Base-by-base conservation (phyloP, 306 rosid species). In the Begonia masoniana region DNA sequence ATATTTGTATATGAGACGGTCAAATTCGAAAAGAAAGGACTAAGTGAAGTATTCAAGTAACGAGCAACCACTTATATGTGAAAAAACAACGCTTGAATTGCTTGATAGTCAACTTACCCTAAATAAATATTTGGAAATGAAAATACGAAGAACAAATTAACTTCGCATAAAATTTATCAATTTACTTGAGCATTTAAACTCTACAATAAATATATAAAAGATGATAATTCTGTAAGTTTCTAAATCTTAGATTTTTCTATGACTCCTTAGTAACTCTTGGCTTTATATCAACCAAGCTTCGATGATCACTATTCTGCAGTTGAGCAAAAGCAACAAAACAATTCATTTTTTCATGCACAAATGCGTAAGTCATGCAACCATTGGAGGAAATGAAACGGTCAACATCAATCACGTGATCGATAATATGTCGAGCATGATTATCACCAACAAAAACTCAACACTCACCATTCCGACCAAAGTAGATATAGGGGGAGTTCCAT, bases 221-320 rank as follows among this genome's bases (percentile, higher is more conserved):
- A n/a, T n/a, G n/a, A n/a, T n/a, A 92, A 77, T 70, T 92, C 99
- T 12, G 94, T 81, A 67, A 62, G 70, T 75, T 92, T 92, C 94
- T 94, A 83, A 49, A 79, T 79, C 80, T 82, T 86, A 62, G 95
- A 83, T 77, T 92, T 92, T 8, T 83, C 99, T 15, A 61, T 93
- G n/a, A n/a, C n/a, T n/a, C n/a, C n/a, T n/a, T n/a, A n/a, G n/a
- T n/a, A n/a, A n/a, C n/a, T n/a, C n/a, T 77, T 55, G 96, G 96
- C 68, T 92, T 92, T 73, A 86, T 71, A 51, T 92, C 97, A 62
- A 62, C 88, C 81, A 83, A 64, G 78, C 78, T 75, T 73, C 88
- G 84, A 67, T 67, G 51, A 54, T 86, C 99, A 52, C 67, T 91
- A 77, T 81, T 92, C 99, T 92, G 64, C 73, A 74, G 21, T 60